A percentile compares a stretch with the other conserved stretches of the same genome.
These are phyloP conservation scores for Beta lomatogona DNA, from an alignment of 179 eudicot genomes.

Conservation along the genomic window DNA sequence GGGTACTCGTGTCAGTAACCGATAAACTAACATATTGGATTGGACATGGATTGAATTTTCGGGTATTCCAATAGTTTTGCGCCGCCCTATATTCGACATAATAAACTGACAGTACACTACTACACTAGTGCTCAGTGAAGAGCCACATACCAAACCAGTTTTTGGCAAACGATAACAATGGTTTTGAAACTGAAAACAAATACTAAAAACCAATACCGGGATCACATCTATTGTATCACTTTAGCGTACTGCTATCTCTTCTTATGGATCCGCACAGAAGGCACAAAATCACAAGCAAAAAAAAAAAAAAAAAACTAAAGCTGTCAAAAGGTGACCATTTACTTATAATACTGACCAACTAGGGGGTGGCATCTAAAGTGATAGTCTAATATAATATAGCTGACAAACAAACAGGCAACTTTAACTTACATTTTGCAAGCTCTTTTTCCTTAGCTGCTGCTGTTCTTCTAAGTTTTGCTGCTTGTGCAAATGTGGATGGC, in stretches of 20 bases:
- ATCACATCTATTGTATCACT: background rate
- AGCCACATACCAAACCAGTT: background rate
- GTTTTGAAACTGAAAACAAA: background rate
- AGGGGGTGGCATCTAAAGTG: background rate
- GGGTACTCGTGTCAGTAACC: too few species aligned
- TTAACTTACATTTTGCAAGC: constrained; percentile 71
- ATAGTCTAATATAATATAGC: background rate
- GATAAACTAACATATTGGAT: too few species aligned
- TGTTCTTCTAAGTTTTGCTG: constrained; percentile 89
- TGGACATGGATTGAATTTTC: too few species aligned
- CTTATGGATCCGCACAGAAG: background rate
- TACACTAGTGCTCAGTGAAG: background rate
- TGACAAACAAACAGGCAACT: background rate
- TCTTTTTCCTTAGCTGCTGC: constrained; percentile 94
- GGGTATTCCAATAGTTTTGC: too few species aligned
- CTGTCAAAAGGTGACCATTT: background rate
- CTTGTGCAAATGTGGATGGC: constrained; percentile 99
- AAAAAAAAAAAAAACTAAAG: background rate
- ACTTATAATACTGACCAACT: background rate
- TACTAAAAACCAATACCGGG: background rate
- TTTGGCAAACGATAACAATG: background rate
- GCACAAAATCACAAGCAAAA: background rate
- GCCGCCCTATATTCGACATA: too few species aligned
- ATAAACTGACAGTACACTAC: background rate
- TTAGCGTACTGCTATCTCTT: background rate